A percentile compares a stretch with the other conserved stretches of the same genome.
Evolutionary conservation across 768 basidiomycete species (phyloP).

Genomic region (Roridomyces roridus): DNA sequence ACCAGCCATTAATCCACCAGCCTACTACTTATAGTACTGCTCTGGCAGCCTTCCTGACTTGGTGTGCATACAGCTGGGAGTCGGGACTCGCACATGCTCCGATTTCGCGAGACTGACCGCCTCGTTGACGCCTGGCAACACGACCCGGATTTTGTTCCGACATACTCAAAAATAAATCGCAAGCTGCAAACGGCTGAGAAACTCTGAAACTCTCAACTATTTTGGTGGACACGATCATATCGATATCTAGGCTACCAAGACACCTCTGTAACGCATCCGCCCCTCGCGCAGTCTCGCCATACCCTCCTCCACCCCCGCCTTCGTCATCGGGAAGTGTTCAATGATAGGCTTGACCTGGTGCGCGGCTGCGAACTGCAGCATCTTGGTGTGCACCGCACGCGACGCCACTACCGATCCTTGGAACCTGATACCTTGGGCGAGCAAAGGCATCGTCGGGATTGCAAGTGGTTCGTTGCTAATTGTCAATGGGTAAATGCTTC

Average conservation of each 20-base stretch:
- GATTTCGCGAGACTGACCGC: too few species aligned
- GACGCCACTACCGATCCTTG: slow-evolving; percentile 22
- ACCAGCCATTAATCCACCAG: too few species aligned
- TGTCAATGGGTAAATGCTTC: slow-evolving; percentile 8
- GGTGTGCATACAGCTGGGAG: too few species aligned
- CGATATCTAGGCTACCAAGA: background rate
- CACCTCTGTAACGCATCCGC: background rate
- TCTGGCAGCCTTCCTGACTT: too few species aligned
- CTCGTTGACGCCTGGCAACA: too few species aligned
- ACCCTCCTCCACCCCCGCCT: slow-evolving; percentile 27
- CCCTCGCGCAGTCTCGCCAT: slow-evolving; percentile 3
- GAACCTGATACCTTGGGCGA: slow-evolving; percentile 5
- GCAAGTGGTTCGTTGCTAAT: background rate
- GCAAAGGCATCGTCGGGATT: slow-evolving; percentile 3
- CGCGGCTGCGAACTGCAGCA: slow-evolving; percentile 39
- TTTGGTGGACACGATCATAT: too few species aligned
- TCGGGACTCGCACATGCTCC: too few species aligned
- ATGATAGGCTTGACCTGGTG: slow-evolving; percentile 35
- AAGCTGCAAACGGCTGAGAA: too few species aligned
- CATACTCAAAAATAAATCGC: too few species aligned
- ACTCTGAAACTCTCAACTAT: too few species aligned
- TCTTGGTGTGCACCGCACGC: slow-evolving; percentile 21
- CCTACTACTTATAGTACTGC: too few species aligned
- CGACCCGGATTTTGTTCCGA: too few species aligned
- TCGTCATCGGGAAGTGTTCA: slow-evolving; percentile 37